Evolutionary conservation across 768 basidiomycete genomes (phyloP), one percentile per base, ranked within the genome.

Genomic region (Polyporus arcularius): DNA sequence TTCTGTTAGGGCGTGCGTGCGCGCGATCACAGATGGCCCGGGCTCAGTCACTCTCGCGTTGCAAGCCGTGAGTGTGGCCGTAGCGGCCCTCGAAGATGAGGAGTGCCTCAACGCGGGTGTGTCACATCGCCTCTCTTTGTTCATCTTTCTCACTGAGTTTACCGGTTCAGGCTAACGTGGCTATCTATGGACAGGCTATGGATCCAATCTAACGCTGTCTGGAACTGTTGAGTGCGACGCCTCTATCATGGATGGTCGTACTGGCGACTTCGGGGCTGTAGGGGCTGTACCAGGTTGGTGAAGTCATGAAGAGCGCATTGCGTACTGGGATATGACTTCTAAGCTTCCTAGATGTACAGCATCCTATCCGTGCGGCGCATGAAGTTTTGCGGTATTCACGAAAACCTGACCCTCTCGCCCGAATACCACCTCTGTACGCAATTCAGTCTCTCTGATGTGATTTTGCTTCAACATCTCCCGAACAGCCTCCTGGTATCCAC

Each of bases 211-310:
- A 48, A 92, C 89, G 0, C 63, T 87, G 3, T 78, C 82, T n/a
- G 90, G 92, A 14, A 76, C 75, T 2, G 90, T 92, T 16, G 92
- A 94, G 74, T 93, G 92, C 66, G 92, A 94, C 66, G 91, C 92
- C 8, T 81, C 89, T 12, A 76, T 93, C 57, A 90, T 91, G 85
- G 74, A 77, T 21, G 81, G 82, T 26, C 73, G 71, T 3, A 71
- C 72, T 0, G 68, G 72, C 21, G 72, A 74, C n/a, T 94, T 89
- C 69, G 92, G 90, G 30, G 85, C 87, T 64, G 82, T 87, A 16
- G 92, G 89, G 46, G 92, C 91, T 3, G 78, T 89, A 31, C 79
- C 86, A 70, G 89, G 90, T 87, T 66, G 21, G 59, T 57, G 3
- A 26, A 26, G n/a, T 4, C 53, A 14, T 32, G 11, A n/a, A 14